Evolutionary conservation across 2,329 filamentous ascomycete species (phyloP).

Genomic region (Periconia sp.): DNA sequence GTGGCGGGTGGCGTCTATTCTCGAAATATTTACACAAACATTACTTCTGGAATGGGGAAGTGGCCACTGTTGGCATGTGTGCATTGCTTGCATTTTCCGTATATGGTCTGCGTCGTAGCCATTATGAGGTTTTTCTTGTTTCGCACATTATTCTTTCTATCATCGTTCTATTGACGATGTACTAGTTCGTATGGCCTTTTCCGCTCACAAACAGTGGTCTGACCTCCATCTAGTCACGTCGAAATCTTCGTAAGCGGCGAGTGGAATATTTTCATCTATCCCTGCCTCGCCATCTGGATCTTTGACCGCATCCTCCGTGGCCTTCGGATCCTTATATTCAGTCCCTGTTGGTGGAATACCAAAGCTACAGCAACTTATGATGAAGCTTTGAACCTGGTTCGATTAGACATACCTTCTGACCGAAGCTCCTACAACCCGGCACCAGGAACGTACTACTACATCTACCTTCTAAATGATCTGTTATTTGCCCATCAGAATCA

Average conservation of each 20-base stretch:
- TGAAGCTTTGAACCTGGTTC: slow-evolving; percentile 52
- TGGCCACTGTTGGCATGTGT: slow-evolving; percentile 54
- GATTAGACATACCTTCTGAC: slow-evolving; percentile 51
- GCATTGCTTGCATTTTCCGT: slow-evolving; percentile 55
- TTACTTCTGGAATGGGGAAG: slow-evolving; percentile 59
- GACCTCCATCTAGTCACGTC: slow-evolving; percentile 51
- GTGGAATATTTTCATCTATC: slow-evolving; percentile 59
- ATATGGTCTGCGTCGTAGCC: slow-evolving; percentile 58
- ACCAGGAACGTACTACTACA: slow-evolving; percentile 58
- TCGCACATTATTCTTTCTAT: slow-evolving; percentile 50
- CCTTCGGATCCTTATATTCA: slow-evolving; percentile 52
- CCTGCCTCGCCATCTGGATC: slow-evolving; percentile 57
- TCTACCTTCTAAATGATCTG: slow-evolving; percentile 53
- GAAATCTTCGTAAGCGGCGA: slow-evolving; percentile 57
- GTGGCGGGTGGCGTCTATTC: slow-evolving; percentile 48
- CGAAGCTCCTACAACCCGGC: slow-evolving; percentile 41
- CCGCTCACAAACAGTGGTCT: too few relatives aligned
- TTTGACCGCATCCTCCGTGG: slow-evolving; percentile 57
- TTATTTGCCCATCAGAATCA: slow-evolving; percentile 57
- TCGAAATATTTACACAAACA: slow-evolving; percentile 46
- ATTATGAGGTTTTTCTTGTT: slow-evolving; percentile 54
- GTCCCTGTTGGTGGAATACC: slow-evolving; percentile 45
- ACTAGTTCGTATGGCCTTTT: slow-evolving; percentile 59
- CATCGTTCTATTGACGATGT: slow-evolving; percentile 58
- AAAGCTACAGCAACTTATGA: slow-evolving; percentile 52